Evolutionary conservation across 208 protist species (phyloP).

Genomic region (Giardia muris): DNA sequence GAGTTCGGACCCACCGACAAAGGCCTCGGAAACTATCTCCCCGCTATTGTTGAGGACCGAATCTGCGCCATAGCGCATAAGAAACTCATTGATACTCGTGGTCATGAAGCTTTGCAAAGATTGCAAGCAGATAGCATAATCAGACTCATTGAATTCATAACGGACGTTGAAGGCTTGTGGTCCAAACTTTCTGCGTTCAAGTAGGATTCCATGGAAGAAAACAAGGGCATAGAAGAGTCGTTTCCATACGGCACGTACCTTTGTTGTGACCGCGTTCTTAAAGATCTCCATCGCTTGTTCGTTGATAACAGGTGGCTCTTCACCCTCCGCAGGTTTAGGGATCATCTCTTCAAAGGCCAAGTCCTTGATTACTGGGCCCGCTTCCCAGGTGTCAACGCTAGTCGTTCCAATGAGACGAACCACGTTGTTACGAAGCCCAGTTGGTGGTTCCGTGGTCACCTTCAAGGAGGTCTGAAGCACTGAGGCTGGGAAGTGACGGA

Average conservation of each 20-base stretch:
- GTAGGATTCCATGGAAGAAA: conserved; percentile 86
- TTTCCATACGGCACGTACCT: conserved; percentile 54
- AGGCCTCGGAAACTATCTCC: background rate
- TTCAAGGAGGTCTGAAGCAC: conserved; percentile 92
- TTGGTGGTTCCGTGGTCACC: conserved; percentile 93
- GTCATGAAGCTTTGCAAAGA: conserved; percentile 67
- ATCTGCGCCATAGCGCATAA: background rate
- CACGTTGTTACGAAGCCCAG: conserved; percentile 76
- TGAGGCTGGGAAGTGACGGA: conserved; percentile 76
- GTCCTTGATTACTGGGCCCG: background rate
- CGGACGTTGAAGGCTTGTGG: conserved; percentile 88
- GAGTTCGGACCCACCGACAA: too few relatives aligned
- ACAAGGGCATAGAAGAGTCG: conserved; percentile 81
- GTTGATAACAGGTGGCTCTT: background rate
- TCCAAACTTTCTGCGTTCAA: conserved; percentile 77
- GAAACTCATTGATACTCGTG: conserved; percentile 21
- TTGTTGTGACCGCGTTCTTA: conserved; percentile 49
- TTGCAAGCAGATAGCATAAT: conserved; percentile 75
- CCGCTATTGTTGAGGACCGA: background rate
- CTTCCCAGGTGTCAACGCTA: background rate
- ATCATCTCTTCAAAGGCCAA: background rate
- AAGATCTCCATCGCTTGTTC: background rate
- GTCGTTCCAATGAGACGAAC: background rate
- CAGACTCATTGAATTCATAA: conserved; percentile 87
- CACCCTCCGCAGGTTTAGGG: conserved; percentile 50